A percentile compares a stretch with the other conserved stretches of the same genome.
phyloP scores from a whole-genome alignment of 225 moss, liverwort and hornwort genomes.

The Pseudisothecium myosuroides region DNA sequence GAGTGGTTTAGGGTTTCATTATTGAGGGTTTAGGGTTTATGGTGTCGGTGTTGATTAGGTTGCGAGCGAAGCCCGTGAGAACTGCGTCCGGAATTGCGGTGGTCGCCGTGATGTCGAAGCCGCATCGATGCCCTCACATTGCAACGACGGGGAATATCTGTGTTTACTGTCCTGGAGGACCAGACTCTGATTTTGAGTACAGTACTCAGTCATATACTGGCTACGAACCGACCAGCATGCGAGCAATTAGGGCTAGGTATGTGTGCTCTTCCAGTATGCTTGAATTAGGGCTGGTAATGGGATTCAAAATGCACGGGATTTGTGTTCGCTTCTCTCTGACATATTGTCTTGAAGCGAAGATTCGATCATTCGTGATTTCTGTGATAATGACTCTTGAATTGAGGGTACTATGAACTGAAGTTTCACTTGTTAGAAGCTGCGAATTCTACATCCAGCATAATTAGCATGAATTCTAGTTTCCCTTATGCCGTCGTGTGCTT shows the following conservation, averaged over 20 bases:
- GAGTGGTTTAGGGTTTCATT: neutral
- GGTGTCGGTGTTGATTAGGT: slow-evolving; percentile 32
- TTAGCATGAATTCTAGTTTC: neutral
- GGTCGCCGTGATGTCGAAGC: slow-evolving; percentile 98
- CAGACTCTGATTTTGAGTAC: slow-evolving; percentile 98
- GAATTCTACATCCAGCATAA: neutral
- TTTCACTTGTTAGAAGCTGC: neutral
- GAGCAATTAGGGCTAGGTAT: slow-evolving; percentile 94
- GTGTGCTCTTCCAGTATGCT: neutral
- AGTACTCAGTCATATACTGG: slow-evolving; percentile 99
- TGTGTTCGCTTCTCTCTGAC: neutral
- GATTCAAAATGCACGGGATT: neutral
- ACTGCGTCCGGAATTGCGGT: slow-evolving; percentile 98
- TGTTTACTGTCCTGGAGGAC: slow-evolving; percentile 97
- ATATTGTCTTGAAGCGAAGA: neutral
- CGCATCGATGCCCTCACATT: slow-evolving; percentile 97
- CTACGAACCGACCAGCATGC: slow-evolving; percentile 99
- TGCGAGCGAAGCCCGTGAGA: slow-evolving; percentile 91
- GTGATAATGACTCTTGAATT: neutral
- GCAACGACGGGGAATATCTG: slow-evolving; percentile 99
- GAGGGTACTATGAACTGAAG: neutral
- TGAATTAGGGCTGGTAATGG: neutral
- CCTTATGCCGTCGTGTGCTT: neutral
- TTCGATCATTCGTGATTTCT: neutral
- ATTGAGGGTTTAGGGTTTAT: neutral